Percentiles rank a stretch among this genome's conserved stretches.
Evolutionary conservation across 2,329 filamentous ascomycete species (phyloP).

Genomic region (Biscogniauxia marginata): DNA sequence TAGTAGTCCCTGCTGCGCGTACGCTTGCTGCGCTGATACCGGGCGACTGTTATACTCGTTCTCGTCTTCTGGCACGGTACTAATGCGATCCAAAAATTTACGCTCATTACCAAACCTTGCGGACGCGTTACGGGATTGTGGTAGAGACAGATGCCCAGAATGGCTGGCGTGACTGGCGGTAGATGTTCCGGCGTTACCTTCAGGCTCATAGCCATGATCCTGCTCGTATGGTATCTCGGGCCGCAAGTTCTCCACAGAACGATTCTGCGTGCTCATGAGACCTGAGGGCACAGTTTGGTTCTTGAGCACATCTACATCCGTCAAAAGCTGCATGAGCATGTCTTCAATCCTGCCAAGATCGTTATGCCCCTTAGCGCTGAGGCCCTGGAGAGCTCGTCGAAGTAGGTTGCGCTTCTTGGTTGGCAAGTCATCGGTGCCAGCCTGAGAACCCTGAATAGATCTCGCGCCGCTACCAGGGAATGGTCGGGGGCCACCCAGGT

Average conservation of each 20-base stretch:
- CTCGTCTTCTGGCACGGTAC: conserved; percentile 85
- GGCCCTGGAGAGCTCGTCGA: conserved; percentile 84
- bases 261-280: conserved; percentile 50
- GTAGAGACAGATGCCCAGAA: conserved; percentile 71
- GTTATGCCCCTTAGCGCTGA: conserved; percentile 83
- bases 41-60: conserved; percentile 59
- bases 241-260: conserved; percentile 68
- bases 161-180: conserved; percentile 70
- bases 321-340: conserved; percentile 88
- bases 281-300: conserved; percentile 52
- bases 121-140: conserved; percentile 46
- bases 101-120: conserved; percentile 48
- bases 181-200: conserved; percentile 74
- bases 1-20: conserved; percentile 58
- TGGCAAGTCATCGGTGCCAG: conserved; percentile 57
- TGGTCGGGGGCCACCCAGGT: conserved; percentile 82
- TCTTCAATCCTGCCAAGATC: conserved; percentile 87
- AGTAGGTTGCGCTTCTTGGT: conserved; percentile 93
- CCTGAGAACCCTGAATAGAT: conserved; percentile 57
- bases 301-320: conserved; percentile 85
- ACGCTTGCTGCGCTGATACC: conserved; percentile 44
- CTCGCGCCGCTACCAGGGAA: conserved; percentile 67
- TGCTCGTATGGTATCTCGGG: conserved; percentile 64
- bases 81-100: conserved; percentile 74
- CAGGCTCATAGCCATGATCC: conserved; percentile 76